These are phyloP conservation scores for Aegilops tauschii DNA, from an alignment of 176 grass and related monocot genomes.

Conservation along the genomic window DNA sequence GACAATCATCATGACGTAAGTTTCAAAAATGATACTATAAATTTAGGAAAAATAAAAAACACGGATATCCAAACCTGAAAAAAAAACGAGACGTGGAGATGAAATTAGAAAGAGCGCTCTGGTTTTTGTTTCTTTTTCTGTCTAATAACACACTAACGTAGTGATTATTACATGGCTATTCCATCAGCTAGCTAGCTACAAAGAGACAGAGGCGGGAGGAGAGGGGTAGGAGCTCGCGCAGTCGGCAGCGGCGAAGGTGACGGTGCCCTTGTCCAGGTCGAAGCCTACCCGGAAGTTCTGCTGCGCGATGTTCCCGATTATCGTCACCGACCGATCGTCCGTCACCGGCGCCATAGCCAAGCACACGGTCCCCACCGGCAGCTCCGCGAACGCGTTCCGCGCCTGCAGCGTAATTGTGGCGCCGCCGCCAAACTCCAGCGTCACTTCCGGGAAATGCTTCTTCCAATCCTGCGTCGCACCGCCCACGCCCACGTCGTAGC, in stretches of 20 bases:
- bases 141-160: too few species aligned
- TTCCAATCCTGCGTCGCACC: too few species aligned
- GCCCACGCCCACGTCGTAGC: constrained; percentile 40
- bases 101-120: too few species aligned
- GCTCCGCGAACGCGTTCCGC: constrained; percentile 28
- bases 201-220: not conserved
- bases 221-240: constrained; percentile 15
- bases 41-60: too few species aligned
- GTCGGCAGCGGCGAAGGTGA: constrained; percentile 49
- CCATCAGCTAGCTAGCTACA: too few species aligned
- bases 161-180: not conserved
- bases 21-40: too few species aligned
- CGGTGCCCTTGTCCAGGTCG: constrained; percentile 46
- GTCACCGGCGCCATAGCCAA: constrained; percentile 20
- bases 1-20: too few species aligned
- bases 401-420: constrained; percentile 29
- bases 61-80: too few species aligned
- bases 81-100: too few species aligned
- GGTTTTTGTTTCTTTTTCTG: too few species aligned
- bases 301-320: constrained; percentile 61
- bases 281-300: constrained; percentile 62
- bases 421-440: constrained; percentile 35
- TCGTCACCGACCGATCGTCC: not conserved
- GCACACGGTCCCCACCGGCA: constrained; percentile 31
- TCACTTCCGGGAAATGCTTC: constrained; percentile 36